These are phyloP conservation scores for Geopyxis carbonaria DNA, from an alignment of 495 filamentous ascomycete genomes.

Conservation along the genomic window DNA sequence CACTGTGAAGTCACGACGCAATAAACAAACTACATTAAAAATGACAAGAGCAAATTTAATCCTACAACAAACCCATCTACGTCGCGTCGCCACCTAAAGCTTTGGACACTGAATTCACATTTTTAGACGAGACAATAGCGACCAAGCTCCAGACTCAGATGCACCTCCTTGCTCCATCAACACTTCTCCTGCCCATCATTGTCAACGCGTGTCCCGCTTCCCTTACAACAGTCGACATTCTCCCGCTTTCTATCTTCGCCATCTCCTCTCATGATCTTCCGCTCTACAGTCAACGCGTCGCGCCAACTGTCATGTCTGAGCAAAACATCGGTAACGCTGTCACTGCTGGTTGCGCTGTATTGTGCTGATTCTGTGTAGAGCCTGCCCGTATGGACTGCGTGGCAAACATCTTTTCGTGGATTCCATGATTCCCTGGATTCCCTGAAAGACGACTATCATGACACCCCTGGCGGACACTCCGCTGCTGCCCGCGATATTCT, in stretches of 20 bases:
- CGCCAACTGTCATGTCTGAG: neutral
- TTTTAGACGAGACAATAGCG: no score
- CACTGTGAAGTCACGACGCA: no score
- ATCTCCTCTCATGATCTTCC: neutral
- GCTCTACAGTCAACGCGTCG: neutral
- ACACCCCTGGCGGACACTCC: neutral
- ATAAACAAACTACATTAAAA: no score
- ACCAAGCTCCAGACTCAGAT: no score
- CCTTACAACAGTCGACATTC: neutral
- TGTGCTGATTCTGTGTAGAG: neutral
- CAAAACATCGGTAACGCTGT: neutral
- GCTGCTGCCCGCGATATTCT: neutral
- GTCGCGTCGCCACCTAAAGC: no score
- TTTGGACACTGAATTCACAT: no score
- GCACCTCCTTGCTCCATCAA: no score
- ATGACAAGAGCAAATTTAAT: no score
- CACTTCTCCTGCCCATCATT: neutral
- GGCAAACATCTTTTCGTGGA: neutral
- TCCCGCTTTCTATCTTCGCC: neutral
- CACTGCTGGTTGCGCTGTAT: neutral
- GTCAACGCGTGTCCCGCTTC: neutral
- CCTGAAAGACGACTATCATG: neutral
- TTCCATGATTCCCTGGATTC: neutral
- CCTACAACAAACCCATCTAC: no score
- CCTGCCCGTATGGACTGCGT: neutral